Evolutionary conservation across 768 basidiomycete genomes (phyloP).

Genomic region (Termitomyces sp.): DNA sequence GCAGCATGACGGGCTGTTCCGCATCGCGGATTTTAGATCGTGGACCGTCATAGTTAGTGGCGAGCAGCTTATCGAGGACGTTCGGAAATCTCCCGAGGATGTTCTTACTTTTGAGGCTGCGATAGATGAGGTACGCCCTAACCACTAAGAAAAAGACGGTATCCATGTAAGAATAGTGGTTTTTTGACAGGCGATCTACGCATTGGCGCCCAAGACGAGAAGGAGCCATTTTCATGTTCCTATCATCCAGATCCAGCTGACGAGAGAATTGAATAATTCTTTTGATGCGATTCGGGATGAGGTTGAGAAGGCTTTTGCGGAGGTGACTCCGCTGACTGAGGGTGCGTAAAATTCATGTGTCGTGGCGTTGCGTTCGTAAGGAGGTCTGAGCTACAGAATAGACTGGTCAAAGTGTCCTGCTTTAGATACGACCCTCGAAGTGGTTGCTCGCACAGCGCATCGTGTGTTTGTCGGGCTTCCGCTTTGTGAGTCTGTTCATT

Average conservation of each 20-base stretch:
- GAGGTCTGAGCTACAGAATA: not conserved
- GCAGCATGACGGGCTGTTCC: slow-evolving; percentile 2
- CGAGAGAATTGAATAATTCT: slow-evolving; percentile 5
- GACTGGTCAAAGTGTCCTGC: slow-evolving; percentile 7
- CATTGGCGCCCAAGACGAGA: slow-evolving; percentile 8
- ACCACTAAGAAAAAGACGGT: too few relatives aligned
- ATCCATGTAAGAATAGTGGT: too few relatives aligned
- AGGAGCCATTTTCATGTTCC: slow-evolving; percentile 15
- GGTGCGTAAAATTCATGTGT: not conserved
- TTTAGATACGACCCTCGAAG: slow-evolving; percentile 12
- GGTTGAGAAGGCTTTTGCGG: slow-evolving; percentile 1
- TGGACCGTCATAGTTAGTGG: slow-evolving; percentile 28
- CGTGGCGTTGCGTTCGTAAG: too few relatives aligned
- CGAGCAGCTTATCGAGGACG: slow-evolving; percentile 21
- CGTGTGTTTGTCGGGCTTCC: slow-evolving; percentile 22
- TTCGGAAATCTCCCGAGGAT: slow-evolving; percentile 26
- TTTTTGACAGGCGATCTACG: slow-evolving; percentile 7
- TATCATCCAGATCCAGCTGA: slow-evolving; percentile 13
- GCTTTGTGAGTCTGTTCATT: slow-evolving; percentile 12
- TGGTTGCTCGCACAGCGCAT: slow-evolving; percentile 17
- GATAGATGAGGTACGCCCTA: slow-evolving; percentile 21
- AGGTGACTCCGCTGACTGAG: not conserved
- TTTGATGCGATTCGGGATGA: slow-evolving; percentile 9
- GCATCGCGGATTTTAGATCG: slow-evolving; percentile 10
- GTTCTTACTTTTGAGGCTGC: slow-evolving; percentile 22